Evolutionary conservation across 2,329 filamentous ascomycete species (phyloP).

Genomic region (Aphanocladium album): DNA sequence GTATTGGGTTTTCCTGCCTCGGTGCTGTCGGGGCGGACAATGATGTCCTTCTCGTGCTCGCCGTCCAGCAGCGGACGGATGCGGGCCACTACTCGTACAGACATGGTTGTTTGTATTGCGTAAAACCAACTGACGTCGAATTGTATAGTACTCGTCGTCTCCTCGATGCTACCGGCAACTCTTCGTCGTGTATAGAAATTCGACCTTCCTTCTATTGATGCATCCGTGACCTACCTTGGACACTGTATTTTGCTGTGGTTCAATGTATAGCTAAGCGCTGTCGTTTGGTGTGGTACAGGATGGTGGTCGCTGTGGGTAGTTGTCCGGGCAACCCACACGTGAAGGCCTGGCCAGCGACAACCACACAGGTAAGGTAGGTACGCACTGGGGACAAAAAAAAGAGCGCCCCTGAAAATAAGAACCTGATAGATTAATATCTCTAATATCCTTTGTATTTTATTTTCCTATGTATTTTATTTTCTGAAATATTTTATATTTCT

Average conservation of each 20-base stretch:
- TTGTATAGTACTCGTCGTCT: neutral
- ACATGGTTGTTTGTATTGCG: constrained; percentile 37
- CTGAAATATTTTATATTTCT: no score
- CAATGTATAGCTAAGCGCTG: constrained; percentile 1
- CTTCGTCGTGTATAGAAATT: neutral
- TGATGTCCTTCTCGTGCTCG: constrained; percentile 82
- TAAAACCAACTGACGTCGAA: constrained; percentile 13
- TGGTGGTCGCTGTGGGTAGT: neutral
- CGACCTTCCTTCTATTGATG: neutral
- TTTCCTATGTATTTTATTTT: no score
- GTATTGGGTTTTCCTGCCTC: constrained; percentile 58
- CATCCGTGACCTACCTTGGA: constrained; percentile 11
- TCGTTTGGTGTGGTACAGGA: neutral
- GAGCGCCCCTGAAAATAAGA: no score
- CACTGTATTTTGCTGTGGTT: constrained; percentile 11
- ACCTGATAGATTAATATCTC: no score
- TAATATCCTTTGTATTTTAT: no score
- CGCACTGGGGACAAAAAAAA: no score
- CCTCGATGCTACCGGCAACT: neutral
- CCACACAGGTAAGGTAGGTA: no score
- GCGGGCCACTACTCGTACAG: constrained; percentile 81
- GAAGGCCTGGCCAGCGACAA: neutral
- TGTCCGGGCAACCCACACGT: constrained; percentile 9
- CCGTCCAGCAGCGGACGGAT: constrained; percentile 82
- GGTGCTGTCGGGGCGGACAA: constrained; percentile 64